Evolutionary conservation across 768 basidiomycete genomes (phyloP).

Genomic region (Cystobasidium onofrii): DNA sequence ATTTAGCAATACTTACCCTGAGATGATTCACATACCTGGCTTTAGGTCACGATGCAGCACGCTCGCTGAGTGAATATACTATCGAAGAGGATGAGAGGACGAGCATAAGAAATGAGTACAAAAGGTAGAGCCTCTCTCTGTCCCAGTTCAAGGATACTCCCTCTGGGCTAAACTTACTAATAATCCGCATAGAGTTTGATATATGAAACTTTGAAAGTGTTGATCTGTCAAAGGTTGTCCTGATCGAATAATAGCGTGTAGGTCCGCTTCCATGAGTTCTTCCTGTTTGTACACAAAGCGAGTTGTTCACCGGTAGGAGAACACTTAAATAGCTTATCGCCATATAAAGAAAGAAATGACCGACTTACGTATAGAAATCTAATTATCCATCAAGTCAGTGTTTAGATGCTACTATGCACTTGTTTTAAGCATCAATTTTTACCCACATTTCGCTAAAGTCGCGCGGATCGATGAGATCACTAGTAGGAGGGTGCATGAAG

Average conservation of each 20-base stretch:
- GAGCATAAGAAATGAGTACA: no score
- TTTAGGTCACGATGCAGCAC: conserved; percentile 51
- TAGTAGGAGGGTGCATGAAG: no score
- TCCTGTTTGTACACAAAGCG: conserved; percentile 54
- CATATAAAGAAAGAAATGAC: not conserved
- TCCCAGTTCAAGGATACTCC: no score
- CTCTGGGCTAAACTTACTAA: conserved; percentile 58
- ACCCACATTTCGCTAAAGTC: conserved; percentile 96
- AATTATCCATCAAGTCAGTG: conserved; percentile 48
- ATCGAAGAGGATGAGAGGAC: no score
- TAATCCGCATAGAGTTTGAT: conserved; percentile 94
- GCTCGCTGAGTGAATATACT: conserved; percentile 51
- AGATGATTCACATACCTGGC: conserved; percentile 43
- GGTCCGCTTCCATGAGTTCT: conserved; percentile 99
- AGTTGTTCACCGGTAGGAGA: not conserved
- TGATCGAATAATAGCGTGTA: conserved; percentile 73
- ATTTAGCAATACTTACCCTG: not conserved
- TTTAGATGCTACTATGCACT: no score
- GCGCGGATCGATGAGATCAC: conserved; percentile 68
- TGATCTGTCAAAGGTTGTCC: conserved; percentile 50
- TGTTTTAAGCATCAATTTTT: no score
- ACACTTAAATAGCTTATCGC: not conserved
- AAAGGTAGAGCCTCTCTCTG: no score
- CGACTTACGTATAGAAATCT: conserved; percentile 36
- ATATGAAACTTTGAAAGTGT: conserved; percentile 70